Percentiles rank a stretch among this genome's conserved stretches.
These are phyloP conservation scores for Xylariaceae sp. DNA, from an alignment of 2,329 filamentous ascomycete genomes.

Conservation along the genomic window DNA sequence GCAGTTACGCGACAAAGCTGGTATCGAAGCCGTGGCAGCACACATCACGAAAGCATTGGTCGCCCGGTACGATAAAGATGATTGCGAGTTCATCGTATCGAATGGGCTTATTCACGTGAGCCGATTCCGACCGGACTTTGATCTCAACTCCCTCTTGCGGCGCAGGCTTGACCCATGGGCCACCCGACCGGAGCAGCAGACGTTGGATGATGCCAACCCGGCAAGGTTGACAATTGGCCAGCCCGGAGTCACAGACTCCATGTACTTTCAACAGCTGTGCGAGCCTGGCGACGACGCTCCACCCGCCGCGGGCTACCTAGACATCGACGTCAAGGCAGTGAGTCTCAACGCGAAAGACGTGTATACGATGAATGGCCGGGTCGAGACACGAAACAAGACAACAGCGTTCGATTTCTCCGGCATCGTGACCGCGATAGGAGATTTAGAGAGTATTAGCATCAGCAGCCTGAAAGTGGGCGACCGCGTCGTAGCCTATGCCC, in stretches of 20 bases:
- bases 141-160: conserved; percentile 29
- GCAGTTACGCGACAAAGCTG: too few relatives aligned
- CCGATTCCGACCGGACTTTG: conserved; percentile 27
- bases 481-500: conserved; percentile 37
- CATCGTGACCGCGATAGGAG: conserved; percentile 33
- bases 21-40: background rate
- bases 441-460: too few relatives aligned
- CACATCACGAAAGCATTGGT: background rate
- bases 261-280: conserved; percentile 29
- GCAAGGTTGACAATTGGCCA: conserved; percentile 19
- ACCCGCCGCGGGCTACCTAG: background rate
- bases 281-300: background rate
- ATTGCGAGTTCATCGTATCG: conserved; percentile 15
- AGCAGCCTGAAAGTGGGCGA: conserved; percentile 35
- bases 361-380: conserved; percentile 36
- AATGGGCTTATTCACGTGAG: conserved; percentile 26
- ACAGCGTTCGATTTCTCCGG: conserved; percentile 39
- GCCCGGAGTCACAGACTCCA: conserved; percentile 18
- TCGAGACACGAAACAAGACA: conserved; percentile 30
- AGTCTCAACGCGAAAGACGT: conserved; percentile 37
- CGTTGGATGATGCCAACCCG: conserved; percentile 10
- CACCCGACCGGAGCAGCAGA: background rate
- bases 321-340: conserved; percentile 15
- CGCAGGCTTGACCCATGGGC: background rate
- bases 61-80: background rate